Conservation (phyloP, 768 basidiomycete genomes). For the Glaciozyma martinii region DNA sequence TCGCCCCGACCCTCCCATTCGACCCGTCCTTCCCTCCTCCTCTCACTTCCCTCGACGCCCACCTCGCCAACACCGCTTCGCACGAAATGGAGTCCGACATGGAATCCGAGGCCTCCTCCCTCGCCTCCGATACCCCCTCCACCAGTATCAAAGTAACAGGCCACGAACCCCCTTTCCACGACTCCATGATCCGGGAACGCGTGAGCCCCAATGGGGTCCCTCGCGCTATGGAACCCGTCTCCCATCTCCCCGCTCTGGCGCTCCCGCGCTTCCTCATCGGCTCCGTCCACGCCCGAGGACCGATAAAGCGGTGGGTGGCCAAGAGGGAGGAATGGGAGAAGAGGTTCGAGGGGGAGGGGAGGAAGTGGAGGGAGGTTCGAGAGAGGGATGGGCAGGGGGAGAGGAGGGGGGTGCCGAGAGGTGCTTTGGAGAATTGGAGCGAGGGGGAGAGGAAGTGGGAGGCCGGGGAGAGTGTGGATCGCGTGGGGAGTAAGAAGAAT, state of each 20-base stretch:
- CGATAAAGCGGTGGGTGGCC: conserved; percentile 39
- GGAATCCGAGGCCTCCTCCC: neutral
- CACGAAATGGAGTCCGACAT: neutral
- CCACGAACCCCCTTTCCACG: conserved; percentile 30
- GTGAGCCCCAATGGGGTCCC: conserved; percentile 71
- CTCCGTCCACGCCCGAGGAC: conserved; percentile 30
- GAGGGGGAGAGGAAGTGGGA: conserved; percentile 33
- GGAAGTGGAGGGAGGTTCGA: conserved; percentile 34
- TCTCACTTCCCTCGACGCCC: neutral
- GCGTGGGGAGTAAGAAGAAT: conserved; percentile 35
- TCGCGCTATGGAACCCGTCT: conserved; percentile 64
- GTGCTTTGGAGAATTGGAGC: conserved; percentile 37
- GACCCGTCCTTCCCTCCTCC: neutral
- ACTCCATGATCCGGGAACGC: conserved; percentile 80
- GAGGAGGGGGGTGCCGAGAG: conserved; percentile 38
- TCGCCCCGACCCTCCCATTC: neutral
- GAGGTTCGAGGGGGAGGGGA: conserved; percentile 36
- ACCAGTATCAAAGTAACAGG: conserved; percentile 16
- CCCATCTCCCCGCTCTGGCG: conserved; percentile 56
- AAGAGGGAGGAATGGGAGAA: conserved; percentile 38
- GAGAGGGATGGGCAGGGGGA: conserved; percentile 30
- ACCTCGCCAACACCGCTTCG: neutral
- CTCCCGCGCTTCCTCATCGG: conserved; percentile 62
- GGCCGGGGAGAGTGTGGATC: conserved; percentile 39
- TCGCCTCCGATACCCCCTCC: neutral